Evolutionary conservation across 805 yeast species (phyloP).

Genomic region (Cyberlindnera saturnus): DNA sequence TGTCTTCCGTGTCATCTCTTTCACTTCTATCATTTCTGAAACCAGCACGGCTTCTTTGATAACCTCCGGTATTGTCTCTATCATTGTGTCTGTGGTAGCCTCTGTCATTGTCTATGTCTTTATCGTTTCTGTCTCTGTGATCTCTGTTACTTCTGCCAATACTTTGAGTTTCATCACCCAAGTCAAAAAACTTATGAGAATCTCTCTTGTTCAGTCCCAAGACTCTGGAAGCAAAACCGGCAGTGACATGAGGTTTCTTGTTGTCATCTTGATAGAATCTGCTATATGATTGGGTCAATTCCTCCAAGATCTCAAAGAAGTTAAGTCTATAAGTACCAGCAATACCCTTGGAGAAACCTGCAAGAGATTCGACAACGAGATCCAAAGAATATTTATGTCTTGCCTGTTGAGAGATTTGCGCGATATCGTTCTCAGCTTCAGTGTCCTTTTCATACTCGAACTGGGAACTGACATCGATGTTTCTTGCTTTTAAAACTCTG

Average conservation of each 20-base stretch:
- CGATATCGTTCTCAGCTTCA: slow-evolving; percentile 28
- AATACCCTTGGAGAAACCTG: slow-evolving; percentile 32
- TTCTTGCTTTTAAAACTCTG: slow-evolving; percentile 42
- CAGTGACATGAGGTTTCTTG: slow-evolving; percentile 17
- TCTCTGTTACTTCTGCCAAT: not conserved
- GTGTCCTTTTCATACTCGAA: slow-evolving; percentile 32
- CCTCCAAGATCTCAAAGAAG: slow-evolving; percentile 27
- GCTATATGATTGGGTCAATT: slow-evolving; percentile 25
- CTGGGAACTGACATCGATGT: slow-evolving; percentile 46
- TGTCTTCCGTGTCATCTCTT: not conserved
- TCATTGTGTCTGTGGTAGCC: not conserved
- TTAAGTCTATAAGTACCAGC: slow-evolving; percentile 28
- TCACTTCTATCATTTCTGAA: slow-evolving; percentile 1
- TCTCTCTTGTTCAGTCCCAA: slow-evolving; percentile 17
- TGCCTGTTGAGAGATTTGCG: slow-evolving; percentile 22
- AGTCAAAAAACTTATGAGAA: slow-evolving; percentile 17
- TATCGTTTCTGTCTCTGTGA: slow-evolving; percentile 2
- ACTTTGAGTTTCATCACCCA: slow-evolving; percentile 1
- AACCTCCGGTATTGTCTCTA: not conserved
- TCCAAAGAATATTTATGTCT: slow-evolving; percentile 26
- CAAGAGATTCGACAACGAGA: slow-evolving; percentile 27
- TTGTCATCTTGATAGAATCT: slow-evolving; percentile 18
- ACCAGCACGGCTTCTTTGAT: not conserved
- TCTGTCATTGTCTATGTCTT: slow-evolving; percentile 1
- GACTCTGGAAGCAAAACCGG: slow-evolving; percentile 17